Conservation (phyloP, 129 eudicot species). For the Helichrysum umbraculigerum region DNA sequence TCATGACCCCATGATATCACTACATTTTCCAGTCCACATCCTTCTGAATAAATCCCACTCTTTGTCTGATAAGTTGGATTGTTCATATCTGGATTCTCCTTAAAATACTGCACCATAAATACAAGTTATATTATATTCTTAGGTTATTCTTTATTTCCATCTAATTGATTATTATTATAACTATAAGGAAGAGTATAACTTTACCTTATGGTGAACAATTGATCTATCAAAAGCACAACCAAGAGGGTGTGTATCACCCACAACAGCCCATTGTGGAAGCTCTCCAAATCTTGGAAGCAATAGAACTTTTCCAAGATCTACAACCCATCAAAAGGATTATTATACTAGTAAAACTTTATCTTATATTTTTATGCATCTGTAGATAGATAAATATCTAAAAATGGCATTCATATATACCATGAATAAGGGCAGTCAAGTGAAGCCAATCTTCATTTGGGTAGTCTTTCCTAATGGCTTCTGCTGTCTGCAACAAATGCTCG, state of each 20-base stretch:
- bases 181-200: background rate
- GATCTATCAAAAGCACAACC: slow-evolving; percentile 90
- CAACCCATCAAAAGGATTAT: background rate
- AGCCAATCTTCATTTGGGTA: slow-evolving; percentile 93
- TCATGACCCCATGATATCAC: slow-evolving; percentile 95
- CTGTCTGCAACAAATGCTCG: slow-evolving; percentile 86
- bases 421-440: slow-evolving; percentile 87
- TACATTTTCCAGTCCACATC: slow-evolving; percentile 88
- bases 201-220: slow-evolving; percentile 84
- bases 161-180: background rate
- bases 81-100: slow-evolving; percentile 57
- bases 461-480: slow-evolving; percentile 89
- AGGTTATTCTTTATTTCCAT: too few species aligned
- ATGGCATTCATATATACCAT: slow-evolving; percentile 45
- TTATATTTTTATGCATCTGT: too few species aligned
- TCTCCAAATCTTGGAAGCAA: slow-evolving; percentile 69
- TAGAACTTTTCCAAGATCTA: slow-evolving; percentile 86
- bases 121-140: background rate
- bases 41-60: slow-evolving; percentile 69
- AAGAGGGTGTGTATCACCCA: slow-evolving; percentile 89
- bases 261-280: slow-evolving; percentile 99
- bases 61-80: slow-evolving; percentile 64
- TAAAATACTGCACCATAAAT: slow-evolving; percentile 50
- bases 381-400: too few species aligned
- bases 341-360: background rate